A percentile compares a stretch with the other conserved stretches of the same genome.
phyloP scores from a whole-genome alignment of 2,329 filamentous ascomycete genomes.

The Mollisiaceae sp. region DNA sequence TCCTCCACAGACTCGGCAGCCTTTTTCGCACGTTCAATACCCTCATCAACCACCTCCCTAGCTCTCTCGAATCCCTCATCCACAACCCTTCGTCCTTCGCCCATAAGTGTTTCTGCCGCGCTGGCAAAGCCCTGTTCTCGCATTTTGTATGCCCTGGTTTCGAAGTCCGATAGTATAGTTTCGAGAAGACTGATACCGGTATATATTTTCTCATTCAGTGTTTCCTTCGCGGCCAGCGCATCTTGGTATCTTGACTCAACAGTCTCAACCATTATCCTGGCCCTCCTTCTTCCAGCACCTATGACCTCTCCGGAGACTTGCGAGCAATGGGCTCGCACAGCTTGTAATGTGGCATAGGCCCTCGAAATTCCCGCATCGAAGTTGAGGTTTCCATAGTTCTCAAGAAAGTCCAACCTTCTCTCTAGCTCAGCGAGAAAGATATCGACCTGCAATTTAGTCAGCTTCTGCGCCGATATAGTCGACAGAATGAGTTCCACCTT shows the following conservation, averaged over 20 bases:
- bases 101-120: conserved; percentile 74
- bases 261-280: conserved; percentile 91
- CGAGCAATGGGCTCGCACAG: conserved; percentile 86
- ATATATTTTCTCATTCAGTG: conserved; percentile 88
- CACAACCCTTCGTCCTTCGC: conserved; percentile 78
- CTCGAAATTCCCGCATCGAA: conserved; percentile 84
- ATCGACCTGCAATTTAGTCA: conserved; percentile 61
- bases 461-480: background rate
- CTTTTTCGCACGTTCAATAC: conserved; percentile 73
- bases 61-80: conserved; percentile 80
- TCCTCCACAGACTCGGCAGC: conserved; percentile 84
- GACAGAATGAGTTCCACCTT: conserved; percentile 48
- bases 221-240: conserved; percentile 81
- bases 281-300: conserved; percentile 80
- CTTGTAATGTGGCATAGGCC: conserved; percentile 84
- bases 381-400: conserved; percentile 82
- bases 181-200: conserved; percentile 88
- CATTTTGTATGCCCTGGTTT: conserved; percentile 79
- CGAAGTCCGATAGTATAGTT: conserved; percentile 82
- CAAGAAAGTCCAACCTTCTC: conserved; percentile 83
- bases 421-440: conserved; percentile 86
- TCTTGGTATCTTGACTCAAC: conserved; percentile 88
- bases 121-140: conserved; percentile 77
- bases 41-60: conserved; percentile 78
- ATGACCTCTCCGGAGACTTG: conserved; percentile 89